A percentile compares a stretch with the other conserved stretches of the same genome.
phyloP scores from a whole-genome alignment of 2,329 filamentous ascomycete species.

The Cladorrhinum sp. region DNA sequence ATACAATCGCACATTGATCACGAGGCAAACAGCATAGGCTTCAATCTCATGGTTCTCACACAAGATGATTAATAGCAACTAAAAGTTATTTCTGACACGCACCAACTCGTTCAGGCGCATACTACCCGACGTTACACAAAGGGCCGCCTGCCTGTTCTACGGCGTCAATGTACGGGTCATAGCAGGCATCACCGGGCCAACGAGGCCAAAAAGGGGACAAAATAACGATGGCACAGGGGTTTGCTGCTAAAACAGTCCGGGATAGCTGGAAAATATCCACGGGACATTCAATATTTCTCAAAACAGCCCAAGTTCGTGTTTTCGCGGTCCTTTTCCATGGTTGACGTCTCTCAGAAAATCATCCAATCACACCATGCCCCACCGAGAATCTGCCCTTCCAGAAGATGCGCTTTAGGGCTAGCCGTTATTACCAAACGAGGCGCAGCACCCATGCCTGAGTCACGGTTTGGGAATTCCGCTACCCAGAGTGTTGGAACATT shows the following conservation, averaged over 20 bases:
- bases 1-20: background rate
- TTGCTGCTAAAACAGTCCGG: background rate
- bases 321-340: background rate
- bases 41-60: background rate
- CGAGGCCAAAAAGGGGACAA: background rate
- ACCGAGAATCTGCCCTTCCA: background rate
- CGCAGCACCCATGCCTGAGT: background rate
- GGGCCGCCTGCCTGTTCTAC: background rate
- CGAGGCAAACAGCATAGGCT: background rate
- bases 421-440: background rate
- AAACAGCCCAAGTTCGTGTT: background rate
- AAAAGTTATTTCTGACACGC: conserved; percentile 31
- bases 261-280: background rate
- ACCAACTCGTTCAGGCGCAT: background rate
- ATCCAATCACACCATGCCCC: background rate
- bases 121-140: background rate
- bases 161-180: background rate
- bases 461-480: background rate
- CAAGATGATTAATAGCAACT: background rate
- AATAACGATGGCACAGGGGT: background rate
- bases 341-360: background rate
- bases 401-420: background rate
- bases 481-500: background rate
- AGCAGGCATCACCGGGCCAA: background rate
- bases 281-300: background rate